Conservation (phyloP, 306 rosid genomes). For the Cucurbita pepo region DNA sequence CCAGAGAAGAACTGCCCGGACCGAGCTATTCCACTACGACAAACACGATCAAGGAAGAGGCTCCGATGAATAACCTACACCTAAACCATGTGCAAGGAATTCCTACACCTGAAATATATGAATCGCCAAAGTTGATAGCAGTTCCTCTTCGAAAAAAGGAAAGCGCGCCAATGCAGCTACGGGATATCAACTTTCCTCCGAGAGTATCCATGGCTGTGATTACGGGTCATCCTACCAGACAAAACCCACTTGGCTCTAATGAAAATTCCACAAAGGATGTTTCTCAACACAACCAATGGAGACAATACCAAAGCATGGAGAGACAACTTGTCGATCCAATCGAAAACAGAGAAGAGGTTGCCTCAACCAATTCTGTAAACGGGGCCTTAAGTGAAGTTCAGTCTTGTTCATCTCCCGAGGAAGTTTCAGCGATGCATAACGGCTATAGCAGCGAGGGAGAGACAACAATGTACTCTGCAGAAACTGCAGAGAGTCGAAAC, state of each 20-base stretch:
- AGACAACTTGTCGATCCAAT: slow-evolving; percentile 14
- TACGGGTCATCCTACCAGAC: slow-evolving; percentile 20
- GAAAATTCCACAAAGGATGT: slow-evolving; percentile 23
- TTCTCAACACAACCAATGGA: slow-evolving; percentile 24
- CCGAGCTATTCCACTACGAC: slow-evolving; percentile 38
- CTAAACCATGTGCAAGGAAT: slow-evolving; percentile 67
- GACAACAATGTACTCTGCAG: slow-evolving; percentile 98
- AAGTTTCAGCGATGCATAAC: slow-evolving; percentile 38
- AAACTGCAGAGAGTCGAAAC: slow-evolving; percentile 88
- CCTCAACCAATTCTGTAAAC: slow-evolving; percentile 72
- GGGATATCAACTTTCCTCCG: slow-evolving; percentile 92
- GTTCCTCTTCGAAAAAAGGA: slow-evolving; percentile 47
- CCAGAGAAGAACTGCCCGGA: slow-evolving; percentile 38
- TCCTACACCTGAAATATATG: slow-evolving; percentile 94
- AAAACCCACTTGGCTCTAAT: slow-evolving; percentile 21
- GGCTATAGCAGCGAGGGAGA: slow-evolving; percentile 83
- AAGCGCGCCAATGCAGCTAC: slow-evolving; percentile 44
- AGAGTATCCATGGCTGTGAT: slow-evolving; percentile 27
- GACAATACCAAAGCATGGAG: slow-evolving; percentile 22
- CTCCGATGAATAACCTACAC: slow-evolving; percentile 21
- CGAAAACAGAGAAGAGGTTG: slow-evolving; percentile 39
- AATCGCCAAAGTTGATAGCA: slow-evolving; percentile 71
- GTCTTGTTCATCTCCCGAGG: slow-evolving; percentile 57
- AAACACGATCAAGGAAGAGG: slow-evolving; percentile 49
- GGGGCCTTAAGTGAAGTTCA: slow-evolving; percentile 62